Evolutionary conservation across 768 basidiomycete species (phyloP), one percentile per base, ranked within the genome.

Genomic region (Lyophyllum atratum): DNA sequence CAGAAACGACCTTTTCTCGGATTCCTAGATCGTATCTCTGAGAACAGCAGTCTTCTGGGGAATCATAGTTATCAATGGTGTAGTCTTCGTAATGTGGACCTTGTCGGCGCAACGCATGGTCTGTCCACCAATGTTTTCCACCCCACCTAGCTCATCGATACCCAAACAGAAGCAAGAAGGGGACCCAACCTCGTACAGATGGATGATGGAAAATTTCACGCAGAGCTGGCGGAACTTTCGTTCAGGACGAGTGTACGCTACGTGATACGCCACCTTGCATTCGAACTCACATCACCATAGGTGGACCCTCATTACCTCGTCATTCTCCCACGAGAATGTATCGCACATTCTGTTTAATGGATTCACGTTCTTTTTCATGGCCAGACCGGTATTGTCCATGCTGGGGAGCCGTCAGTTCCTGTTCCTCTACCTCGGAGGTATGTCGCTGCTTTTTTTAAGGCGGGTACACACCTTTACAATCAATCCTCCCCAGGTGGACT

Each of bases 351-450:
- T 90, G n/a, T 78, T 91, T 68, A 93, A 93, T 64, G 84, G 83
- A n/a, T 80, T 91, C 65, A 85, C 87, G 0, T 90, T 84, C 71
- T 91, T 79, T 70, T 93, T 89, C 73, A 84, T 92, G 81, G 89
- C 86, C 0, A 83, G 79, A 1, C 71, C 83, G 2, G 84, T 90
- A 46, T 76, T 93, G 25, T 64, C 72, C 17, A 71, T 87, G 44
- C 76, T 93, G 11, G 90, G 90, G 0, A 86, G 83, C 64, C 73
- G 80, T 10, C 79, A 79, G 17, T 93, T 93, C 69, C 67, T 92
- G 3, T 73, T 74, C 10, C 77, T 93, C n/a, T 94, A 94, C 68
- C 73, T 93, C 54, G 80, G 87, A 66, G 85, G 90, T 85, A 49
- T 19, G 81, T 71, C 51, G 34, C 25, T 34, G 21, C 53, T 52